Base-by-base conservation (phyloP, 2,329 filamentous ascomycete species). In the Colletotrichum ledebouriae region DNA sequence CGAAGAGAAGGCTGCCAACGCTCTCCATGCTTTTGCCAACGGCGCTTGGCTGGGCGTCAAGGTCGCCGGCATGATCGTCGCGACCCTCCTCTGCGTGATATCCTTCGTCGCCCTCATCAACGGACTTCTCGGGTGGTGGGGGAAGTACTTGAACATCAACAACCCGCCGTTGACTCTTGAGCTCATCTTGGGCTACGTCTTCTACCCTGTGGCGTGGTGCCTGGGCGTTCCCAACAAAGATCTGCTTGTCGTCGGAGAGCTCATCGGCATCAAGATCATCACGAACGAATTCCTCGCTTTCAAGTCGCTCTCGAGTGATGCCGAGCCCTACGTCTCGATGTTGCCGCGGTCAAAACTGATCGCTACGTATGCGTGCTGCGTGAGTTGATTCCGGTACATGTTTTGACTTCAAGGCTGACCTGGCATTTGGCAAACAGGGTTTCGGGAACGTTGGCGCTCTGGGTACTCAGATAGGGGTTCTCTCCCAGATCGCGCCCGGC, bases 31-130 rank as follows among this genome's bases (percentile, higher is more conserved):
- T 1, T 93, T 93, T 74, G 87, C 91, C 47, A 90, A 90, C 70
- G 91, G 91, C 60, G 90, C 90, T 10, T 93, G 90, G 90, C 82
- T 93, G 1, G 91, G 91, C 76, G 79, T 93, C 64, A 93, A 92
- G 80, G 92, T 93, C 68, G 90, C 87, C 1, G 90, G 89, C 71
- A 93, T 93, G 89, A 93, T 93, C 65, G 73, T 88, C 39, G 84
- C 88, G n/a, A 91, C 88, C 0, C 83, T 93, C 3, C 85, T 94
- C 29, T 92, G 90, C 76, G 92, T 94, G 72, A 90, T 93, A 70
- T 89, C 90, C 3, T 84, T 93, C 37, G 82, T 94, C 44, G 88
- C 83, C 29, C 82, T 94, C 25, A 79, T 89, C 70, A 90, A 93
- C 72, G 90, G 87, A 47, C 82, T 93, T 3, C 83, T 94, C 22